Base-by-base conservation (phyloP, 352 stramenopile species). In the Phytophthora hybrid region DNA sequence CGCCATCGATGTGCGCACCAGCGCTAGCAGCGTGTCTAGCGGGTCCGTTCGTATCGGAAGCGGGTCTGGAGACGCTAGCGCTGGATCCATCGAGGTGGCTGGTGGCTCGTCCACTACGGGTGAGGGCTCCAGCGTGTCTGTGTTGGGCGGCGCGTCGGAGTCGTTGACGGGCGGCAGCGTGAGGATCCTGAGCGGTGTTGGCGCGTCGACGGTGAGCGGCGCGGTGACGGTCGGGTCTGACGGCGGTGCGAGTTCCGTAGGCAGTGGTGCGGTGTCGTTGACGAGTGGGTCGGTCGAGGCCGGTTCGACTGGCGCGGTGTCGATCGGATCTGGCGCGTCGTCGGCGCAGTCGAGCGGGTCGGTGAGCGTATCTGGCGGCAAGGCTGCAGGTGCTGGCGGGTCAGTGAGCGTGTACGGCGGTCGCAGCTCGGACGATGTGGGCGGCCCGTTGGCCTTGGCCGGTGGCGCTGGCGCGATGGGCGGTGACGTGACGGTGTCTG, bases 31-130 rank as follows among this genome's bases (percentile, higher is more conserved):
- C 18, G 51, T 63, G 52, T 70, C 58, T n/a, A 76, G 66, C 18
- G 72, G 72, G 14, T 66, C 66, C n/a, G 47, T 79, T 53, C 62
- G 67, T 41, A 71, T 74, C 47, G 47, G 21, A 9, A 73, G 62
- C 39, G 68, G 66, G 5, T 73, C 62, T 16, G 68, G 73, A 62
- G 69, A 67, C 23, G 31, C 41, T 64, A 69, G 68, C 37, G 55
- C 71, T 60, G 71, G 69, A 29, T 65, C 62, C 18, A 71, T 80
- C 54, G 63, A 71, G 34, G 59, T 80, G 52, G 60, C 65, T 41
- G 71, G 73, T 54, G 77, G 69, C 11, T 69, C 77, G 32, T 83
- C 76, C n/a, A n/a, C n/a, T n/a, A n/a, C n/a, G n/a, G n/a, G n/a
- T n/a, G n/a, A n/a, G n/a, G n/a, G n/a, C n/a, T n/a, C n/a, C n/a